Evolutionary conservation across 108 stramenopile species (phyloP), one percentile per base, ranked within the genome.

Genomic region (Stephanodiscus triporus): DNA sequence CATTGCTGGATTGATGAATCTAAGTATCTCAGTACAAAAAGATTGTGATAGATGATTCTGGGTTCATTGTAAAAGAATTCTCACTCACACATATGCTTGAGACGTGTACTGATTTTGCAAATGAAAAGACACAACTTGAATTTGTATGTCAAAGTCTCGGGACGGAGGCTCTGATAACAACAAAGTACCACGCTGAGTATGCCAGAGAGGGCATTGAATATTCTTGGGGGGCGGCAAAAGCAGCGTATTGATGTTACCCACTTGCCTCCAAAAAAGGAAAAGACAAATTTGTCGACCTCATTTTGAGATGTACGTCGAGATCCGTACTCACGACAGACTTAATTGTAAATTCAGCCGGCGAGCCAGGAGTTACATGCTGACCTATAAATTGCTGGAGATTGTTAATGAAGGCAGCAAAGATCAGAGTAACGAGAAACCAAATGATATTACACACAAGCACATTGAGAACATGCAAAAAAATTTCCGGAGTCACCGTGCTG

Each of bases 21-120:
- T 9, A 40, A 40, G 40, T 40, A 9, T 5, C 10, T 11, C 32
- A 5, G 32, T 34, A 34, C 32, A 34, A 34, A 34, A 34, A 34
- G 32, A 34, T 34, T 96, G 94, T 67, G 97, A 98, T 45, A 98
- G 81, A 66, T 98, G 96, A 64, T 97, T 88, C 91, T 40, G 40
- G 40, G 40, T 40, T 40, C 11, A 11, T 40, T 11, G 8, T 40
- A 4, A 40, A 40, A 40, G 4, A 11, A 11, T 40, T 40, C 40
- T 40, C 40, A 40, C 40, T 40, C 9, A 9, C 40, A 1, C 19
- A 20, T 8, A 53, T 53, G 51, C 20, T 53, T 22, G 51, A 53
- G 23, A 24, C 51, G 20, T 53, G 51, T 53, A 24, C 19, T 53
- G 51, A 53, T 24, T 53, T 53, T 24, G 23, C 20, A 53, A 53